Base-by-base conservation (phyloP, 2,329 filamentous ascomycete species). In the Hymenoscyphus occultus region DNA sequence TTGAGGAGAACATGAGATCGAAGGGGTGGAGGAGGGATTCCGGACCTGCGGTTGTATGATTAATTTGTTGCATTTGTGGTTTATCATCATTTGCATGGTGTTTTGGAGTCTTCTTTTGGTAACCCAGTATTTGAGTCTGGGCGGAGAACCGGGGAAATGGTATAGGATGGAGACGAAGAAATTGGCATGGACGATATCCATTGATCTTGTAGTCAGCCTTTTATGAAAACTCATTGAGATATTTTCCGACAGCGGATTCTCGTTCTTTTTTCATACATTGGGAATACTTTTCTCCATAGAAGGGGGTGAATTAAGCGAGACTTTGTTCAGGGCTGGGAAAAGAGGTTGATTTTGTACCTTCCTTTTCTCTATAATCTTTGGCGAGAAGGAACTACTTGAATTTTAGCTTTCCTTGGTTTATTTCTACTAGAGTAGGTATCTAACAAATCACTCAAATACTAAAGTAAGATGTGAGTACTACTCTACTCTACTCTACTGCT, bases 1-100 rank as follows among this genome's bases (percentile, higher is more conserved):
- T 99, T 69, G 95, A 98, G 82, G 84, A 84, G 70, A 90, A 90
- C 68, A 98, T 99, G 95, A 85, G 89, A 73, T 83, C 84, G 67
- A 92, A 89, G 76, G 94, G 93, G 2, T 97, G 93, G 92, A 86
- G 84, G 63, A 88, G 84, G 74, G 90, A 93, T 72, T 85, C 84
- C 6, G 86, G 88, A 10, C 88, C 89, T 19, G 59, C 67, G 62
- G 62, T 61, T 62, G 65, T 64, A 40, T 71, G 59, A 68, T 14
- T 32, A 39, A 10, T 10, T 5, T 35, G 35, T 35, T 35, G 28
- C 28, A 28, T 28, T 19, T 61, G 54, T 48, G 31, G 40, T 31
- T 35, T 61, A n/a, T 39, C 28, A 62, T 39, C n/a, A 62, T 61
- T 61, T 60, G 65, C 51, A 40, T 63, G 65, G 65, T 60, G 65